Base-by-base conservation (phyloP, 805 yeast species). In the Saccharomycopsis oosterbeekiorum region DNA sequence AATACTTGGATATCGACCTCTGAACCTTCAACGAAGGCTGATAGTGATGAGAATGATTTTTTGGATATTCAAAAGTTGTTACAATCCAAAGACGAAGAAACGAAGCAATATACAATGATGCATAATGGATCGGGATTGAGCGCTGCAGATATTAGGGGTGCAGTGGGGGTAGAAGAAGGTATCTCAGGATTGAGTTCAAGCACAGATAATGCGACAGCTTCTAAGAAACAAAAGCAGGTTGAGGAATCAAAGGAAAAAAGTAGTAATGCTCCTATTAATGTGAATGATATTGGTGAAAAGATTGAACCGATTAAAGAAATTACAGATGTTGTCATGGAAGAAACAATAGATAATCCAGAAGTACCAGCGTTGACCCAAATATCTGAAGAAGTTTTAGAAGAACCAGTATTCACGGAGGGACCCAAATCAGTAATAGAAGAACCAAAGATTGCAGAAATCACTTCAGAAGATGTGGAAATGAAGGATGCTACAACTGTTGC, bases 111-210 rank as follows among this genome's bases (percentile, higher is more conserved):
- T 64, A 60, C 50, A 12, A 24, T 39, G 51, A 54, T 29, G 59
- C 58, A 12, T 61, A 59, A 50, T 24, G 61, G 60, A n/a, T 36
- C 43, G 34, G 75, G 74, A 1, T 64, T 75, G 57, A 67, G 74
- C n/a, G 74, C 70, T 59, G 76, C 76, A 1, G 78, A 75, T 66
- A 74, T 75, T 37, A 72, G 75, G 59, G 77, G 76, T 37, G 78
- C 79, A 1, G 78, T 74, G 15, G 77, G 78, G 29, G 79, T 76
- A 34, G 66, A 57, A 41, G 67, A 65, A 34, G 65, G 65, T 17
- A 61, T 63, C 41, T 56, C 64, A 17, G 65, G 65, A 2, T 54
- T 63, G 10, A 61, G 65, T 40, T 41, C 64, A 4, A 63, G 63
- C 37, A 43, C 59, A 36, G 61, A 55, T 29, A 21, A 53, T 26